Conservation (phyloP, 306 rosid species). For the Gastrolobium villosum region DNA sequence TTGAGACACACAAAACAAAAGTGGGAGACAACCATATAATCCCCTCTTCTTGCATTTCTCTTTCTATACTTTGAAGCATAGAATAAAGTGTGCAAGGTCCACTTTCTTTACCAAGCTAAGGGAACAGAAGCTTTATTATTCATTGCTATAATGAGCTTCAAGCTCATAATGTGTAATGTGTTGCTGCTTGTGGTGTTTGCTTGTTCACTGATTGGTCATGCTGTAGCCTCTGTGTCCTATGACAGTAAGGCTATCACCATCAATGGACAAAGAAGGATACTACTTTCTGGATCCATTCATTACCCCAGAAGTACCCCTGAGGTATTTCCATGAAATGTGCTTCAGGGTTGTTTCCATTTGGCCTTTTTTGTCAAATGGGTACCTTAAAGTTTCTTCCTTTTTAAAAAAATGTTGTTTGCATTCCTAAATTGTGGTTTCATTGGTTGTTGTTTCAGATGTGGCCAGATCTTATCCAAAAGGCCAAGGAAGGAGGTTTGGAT, state of each 20-base stretch:
- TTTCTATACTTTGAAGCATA: constrained; percentile 55
- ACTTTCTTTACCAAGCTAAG: constrained; percentile 56
- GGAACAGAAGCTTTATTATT: constrained; percentile 15
- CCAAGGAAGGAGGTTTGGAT: constrained; percentile 98
- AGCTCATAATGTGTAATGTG: constrained; percentile 72
- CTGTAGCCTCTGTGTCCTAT: constrained; percentile 82
- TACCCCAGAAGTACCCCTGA: constrained; percentile 97
- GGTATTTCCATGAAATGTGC: constrained; percentile 72
- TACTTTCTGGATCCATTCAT: constrained; percentile 98
- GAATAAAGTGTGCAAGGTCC: constrained; percentile 69
- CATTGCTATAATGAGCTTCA: constrained; percentile 63
- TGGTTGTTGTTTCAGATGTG: constrained; percentile 77
- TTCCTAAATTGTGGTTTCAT: constrained; percentile 13
- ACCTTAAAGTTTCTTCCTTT: constrained; percentile 41
- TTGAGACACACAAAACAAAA: constrained; percentile 13
- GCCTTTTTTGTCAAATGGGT: constrained; percentile 47
- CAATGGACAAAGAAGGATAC: constrained; percentile 91
- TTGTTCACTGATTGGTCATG: constrained; percentile 57
- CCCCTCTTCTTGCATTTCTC: constrained; percentile 48
- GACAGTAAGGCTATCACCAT: constrained; percentile 83
- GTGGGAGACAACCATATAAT: constrained; percentile 47
- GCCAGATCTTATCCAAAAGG: constrained; percentile 99
- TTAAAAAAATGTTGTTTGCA: neutral
- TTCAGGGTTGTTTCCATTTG: constrained; percentile 44
- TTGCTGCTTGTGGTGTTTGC: constrained; percentile 48